These are phyloP conservation scores for Tolypocladium album DNA, from an alignment of 2,329 filamentous ascomycete genomes.

Conservation along the genomic window DNA sequence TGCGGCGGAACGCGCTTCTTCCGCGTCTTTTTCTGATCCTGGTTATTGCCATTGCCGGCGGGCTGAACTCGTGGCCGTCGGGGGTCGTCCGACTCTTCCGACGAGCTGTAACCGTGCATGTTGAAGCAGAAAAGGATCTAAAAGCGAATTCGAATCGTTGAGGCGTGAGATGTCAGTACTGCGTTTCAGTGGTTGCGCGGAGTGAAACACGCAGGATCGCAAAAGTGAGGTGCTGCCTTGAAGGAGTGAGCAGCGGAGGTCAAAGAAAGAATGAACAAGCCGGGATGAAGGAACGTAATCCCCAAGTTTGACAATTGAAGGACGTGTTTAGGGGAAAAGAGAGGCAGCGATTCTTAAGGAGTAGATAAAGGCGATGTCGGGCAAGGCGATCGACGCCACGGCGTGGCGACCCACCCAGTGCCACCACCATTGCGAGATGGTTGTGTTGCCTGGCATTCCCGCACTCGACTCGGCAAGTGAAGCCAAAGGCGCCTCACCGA, in stretches of 20 bases:
- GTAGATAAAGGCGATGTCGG: background rate
- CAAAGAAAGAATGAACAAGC: background rate
- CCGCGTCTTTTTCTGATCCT: constrained; percentile 41
- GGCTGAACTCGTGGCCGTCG: constrained; percentile 24
- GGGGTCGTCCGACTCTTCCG: constrained; percentile 37
- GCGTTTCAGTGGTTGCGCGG: background rate
- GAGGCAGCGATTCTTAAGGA: background rate
- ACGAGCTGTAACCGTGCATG: constrained; percentile 38
- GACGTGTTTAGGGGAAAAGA: background rate
- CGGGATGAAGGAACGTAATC: background rate
- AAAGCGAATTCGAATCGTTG: background rate
- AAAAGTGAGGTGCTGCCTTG: background rate
- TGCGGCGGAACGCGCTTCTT: constrained; percentile 52
- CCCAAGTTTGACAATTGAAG: background rate
- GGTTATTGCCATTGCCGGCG: constrained; percentile 19
- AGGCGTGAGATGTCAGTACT: background rate
- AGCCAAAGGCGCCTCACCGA: constrained; percentile 1
- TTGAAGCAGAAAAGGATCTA: background rate
- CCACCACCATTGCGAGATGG: background rate
- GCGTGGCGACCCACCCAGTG: background rate
- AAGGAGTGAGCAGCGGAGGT: background rate
- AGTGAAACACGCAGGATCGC: no score
- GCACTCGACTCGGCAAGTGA: background rate
- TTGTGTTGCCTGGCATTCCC: background rate
- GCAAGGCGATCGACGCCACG: background rate